Evolutionary conservation across 352 stramenopile genomes (phyloP), one percentile per base, ranked within the genome.

Genomic region (Phytopythium oedochilum): DNA sequence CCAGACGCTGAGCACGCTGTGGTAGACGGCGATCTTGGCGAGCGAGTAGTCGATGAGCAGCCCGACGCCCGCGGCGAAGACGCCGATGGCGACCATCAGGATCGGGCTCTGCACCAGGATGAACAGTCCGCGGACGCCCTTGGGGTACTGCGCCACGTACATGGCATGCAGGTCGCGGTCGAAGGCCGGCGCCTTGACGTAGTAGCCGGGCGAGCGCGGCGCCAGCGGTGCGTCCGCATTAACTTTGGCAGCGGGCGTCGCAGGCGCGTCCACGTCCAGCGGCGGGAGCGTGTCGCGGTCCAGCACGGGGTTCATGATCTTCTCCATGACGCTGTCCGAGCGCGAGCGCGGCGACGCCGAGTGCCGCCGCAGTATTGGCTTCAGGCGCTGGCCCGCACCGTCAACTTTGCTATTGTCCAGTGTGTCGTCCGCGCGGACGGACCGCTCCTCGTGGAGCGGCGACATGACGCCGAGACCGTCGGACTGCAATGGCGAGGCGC

Each of bases 111-210:
- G 73, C 34, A 92, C 46, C 29, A 92, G 54, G 31, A 92, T 73
- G 29, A 92, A 78, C 10, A 92, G 51, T 0, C 77, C 80, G 6
- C 63, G 66, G 35, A 84, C 35, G 28, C 82, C 80, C 59, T 51
- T 68, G 2, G 79, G 78, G 54, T 88, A 81, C 55, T 73, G 63
- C 0, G 79, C 68, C 38, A 92, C 72, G 62, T 92, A 92, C n/a
- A 84, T 72, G 46, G 83, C 89, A 60, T 92, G 83, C 53, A 88
- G 78, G 52, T 82, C 74, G 40, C 75, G 70, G 52, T 92, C 68
- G 45, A 90, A 92, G 12, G 70, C 76, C 25, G 73, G 55, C 14
- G 72, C 66, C 56, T 89, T 89, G 43, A 64, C 66, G 60, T 82
- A 81, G 60, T 79, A 81, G 32, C 47, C 57, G n/a, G 48, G 51